Base-by-base conservation (phyloP, 2,329 filamentous ascomycete genomes). In the Podosphaera leucotricha region DNA sequence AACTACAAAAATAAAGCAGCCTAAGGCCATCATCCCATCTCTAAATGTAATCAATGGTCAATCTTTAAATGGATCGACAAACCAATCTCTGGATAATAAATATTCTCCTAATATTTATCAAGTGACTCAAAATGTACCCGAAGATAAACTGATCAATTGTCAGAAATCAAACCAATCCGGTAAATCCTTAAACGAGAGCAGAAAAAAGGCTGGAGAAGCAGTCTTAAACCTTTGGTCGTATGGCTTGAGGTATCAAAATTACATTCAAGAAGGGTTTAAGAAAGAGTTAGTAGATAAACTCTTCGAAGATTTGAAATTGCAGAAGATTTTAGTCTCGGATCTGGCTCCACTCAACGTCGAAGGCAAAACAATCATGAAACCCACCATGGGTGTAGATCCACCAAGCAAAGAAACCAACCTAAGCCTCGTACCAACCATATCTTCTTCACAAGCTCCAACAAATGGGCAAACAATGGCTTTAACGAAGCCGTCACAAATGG, bases 261-360 rank as follows among this genome's bases (percentile, higher is more conserved):
- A 87, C 46, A 64, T 86, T 11, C 66, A 74, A 10, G 80, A 87
- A 57, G 80, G 82, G 0, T 67, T 87, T 37, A 71, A 85, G 51
- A 65, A 70, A 30, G 59, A 60, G 1, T 55, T 84, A 10, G 61
- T 92, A 30, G 69, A 67, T 45, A 58, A 63, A 24, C 64, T 90
- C 1, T 90, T 85, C 53, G 62, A 67, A 21, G 76, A 83, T 18
- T 62, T 90, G 2, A 75, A 76, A 2, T 65, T 85, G 3, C 22
- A 53, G 11, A 38, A 43, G 16, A 35, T 26, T 15, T 10, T n/a
- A 2, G 26, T 10, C 6, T n/a, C 28, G 6, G 28, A 33, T 13
- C 11, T 33, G 11, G 28, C 28, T 3, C 11, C 4, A 33, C 3
- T 11, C 28, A 7, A 33, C 28, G 11, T 3, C 15, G 6, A 33